A percentile compares a stretch with the other conserved stretches of the same genome.
phyloP scores from a whole-genome alignment of 345 rosid species.

The Brassica nigra region DNA sequence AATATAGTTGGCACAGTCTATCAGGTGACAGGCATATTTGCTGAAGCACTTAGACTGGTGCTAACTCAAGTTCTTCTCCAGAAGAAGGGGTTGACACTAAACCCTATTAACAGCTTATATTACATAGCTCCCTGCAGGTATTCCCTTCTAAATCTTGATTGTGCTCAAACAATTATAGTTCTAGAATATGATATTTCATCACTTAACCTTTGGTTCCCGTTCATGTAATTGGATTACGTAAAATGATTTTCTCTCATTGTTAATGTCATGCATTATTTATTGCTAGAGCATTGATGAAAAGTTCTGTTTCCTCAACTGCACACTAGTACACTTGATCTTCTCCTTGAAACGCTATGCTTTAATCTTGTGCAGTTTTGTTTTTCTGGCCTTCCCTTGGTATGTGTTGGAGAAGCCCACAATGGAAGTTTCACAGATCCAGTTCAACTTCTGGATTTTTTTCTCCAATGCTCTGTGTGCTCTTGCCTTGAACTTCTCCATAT shows the following conservation, averaged over 20 bases:
- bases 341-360: slow-evolving; percentile 3
- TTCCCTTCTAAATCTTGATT: background rate
- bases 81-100: slow-evolving; percentile 85
- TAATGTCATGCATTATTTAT: background rate
- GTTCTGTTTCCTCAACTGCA: slow-evolving; percentile 5
- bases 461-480: slow-evolving; percentile 92
- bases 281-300: background rate
- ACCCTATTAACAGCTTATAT: slow-evolving; percentile 93
- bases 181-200: background rate
- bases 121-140: slow-evolving; percentile 99
- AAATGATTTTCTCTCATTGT: background rate
- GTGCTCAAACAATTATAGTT: background rate
- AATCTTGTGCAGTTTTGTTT: slow-evolving; percentile 74
- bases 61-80: slow-evolving; percentile 96
- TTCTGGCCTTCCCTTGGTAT: slow-evolving; percentile 90
- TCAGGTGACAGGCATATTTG: slow-evolving; percentile 95
- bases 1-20: slow-evolving; percentile 86
- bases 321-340: background rate
- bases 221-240: background rate
- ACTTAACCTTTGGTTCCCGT: background rate
- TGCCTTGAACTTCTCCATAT: slow-evolving; percentile 87
- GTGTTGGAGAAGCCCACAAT: slow-evolving; percentile 81
- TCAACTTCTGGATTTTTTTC: slow-evolving; percentile 97
- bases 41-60: slow-evolving; percentile 96
- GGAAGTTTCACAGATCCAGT: slow-evolving; percentile 81